Evolutionary conservation across 805 yeast genomes (phyloP).

Genomic region (Brettanomyces nanus): DNA sequence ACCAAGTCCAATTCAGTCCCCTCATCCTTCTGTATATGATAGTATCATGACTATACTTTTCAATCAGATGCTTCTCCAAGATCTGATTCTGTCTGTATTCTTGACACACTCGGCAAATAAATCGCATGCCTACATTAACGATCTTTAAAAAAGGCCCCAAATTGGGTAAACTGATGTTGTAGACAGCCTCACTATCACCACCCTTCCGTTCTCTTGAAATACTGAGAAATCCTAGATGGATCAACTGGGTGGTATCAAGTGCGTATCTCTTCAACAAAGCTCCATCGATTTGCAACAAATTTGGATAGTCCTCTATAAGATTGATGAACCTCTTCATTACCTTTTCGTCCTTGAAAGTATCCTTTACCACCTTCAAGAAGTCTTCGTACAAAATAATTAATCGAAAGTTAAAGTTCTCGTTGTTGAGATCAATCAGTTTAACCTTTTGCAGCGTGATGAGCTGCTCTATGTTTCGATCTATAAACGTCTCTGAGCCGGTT

Average conservation of each 20-base stretch:
- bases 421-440: conserved; percentile 17
- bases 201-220: conserved; percentile 1
- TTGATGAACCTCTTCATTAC: conserved; percentile 10
- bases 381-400: conserved; percentile 21
- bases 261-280: conserved; percentile 12
- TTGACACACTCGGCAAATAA: conserved; percentile 33
- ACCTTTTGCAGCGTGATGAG: conserved; percentile 30
- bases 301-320: conserved; percentile 16
- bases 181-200: conserved; percentile 27
- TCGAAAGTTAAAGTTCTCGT: conserved; percentile 11
- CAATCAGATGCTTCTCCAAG: conserved; percentile 32
- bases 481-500: conserved; percentile 38
- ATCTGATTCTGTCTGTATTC: conserved; percentile 34
- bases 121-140: conserved; percentile 34
- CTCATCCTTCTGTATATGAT: conserved; percentile 39
- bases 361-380: conserved; percentile 10
- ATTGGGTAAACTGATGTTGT: conserved; percentile 39
- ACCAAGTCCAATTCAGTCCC: conserved; percentile 43
- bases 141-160: conserved; percentile 41
- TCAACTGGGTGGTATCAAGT: conserved; percentile 26
- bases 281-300: conserved; percentile 18
- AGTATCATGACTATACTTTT: conserved; percentile 39
- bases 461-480: conserved; percentile 37
- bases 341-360: background rate
- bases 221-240: conserved; percentile 36